Evolutionary conservation across 225 moss, liverwort and hornwort genomes (phyloP).

Genomic region (Antitrichia curtipendula): DNA sequence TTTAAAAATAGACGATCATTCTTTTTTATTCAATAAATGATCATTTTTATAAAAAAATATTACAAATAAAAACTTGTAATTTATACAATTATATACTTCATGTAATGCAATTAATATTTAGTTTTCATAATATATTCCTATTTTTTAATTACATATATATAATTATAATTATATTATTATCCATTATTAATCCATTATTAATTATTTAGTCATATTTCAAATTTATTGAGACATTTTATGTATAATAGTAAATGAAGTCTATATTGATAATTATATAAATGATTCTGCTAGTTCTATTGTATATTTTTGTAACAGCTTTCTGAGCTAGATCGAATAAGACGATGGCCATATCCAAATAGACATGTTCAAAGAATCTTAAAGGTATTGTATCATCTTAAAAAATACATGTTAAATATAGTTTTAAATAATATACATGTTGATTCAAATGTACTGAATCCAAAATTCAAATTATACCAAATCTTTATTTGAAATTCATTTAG

Average conservation of each 20-base stretch:
- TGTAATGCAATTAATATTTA: not conserved
- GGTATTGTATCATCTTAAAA: not conserved
- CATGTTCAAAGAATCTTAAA: constrained; percentile 39
- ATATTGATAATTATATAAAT: no score
- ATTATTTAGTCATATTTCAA: not conserved
- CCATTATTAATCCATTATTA: no score
- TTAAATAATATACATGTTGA: not conserved
- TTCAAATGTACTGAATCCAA: not conserved
- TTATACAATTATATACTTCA: not conserved
- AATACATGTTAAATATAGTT: rapidly evolving
- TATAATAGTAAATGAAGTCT: not conserved
- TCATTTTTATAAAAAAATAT: no score
- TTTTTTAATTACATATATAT: not conserved
- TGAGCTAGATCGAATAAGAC: constrained; percentile 9
- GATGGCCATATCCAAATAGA: constrained; percentile 46
- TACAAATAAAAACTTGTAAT: not conserved
- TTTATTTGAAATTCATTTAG: not conserved
- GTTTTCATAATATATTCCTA: not conserved
- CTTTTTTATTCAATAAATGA: not conserved
- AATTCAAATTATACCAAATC: not conserved
- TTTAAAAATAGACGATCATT: not conserved
- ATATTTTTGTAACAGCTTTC: not conserved
- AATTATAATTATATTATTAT: no score
- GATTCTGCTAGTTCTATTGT: not conserved
- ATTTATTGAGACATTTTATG: rapidly evolving